phyloP scores from a whole-genome alignment of 495 filamentous ascomycete genomes.

The Neurospora tetraspora region DNA sequence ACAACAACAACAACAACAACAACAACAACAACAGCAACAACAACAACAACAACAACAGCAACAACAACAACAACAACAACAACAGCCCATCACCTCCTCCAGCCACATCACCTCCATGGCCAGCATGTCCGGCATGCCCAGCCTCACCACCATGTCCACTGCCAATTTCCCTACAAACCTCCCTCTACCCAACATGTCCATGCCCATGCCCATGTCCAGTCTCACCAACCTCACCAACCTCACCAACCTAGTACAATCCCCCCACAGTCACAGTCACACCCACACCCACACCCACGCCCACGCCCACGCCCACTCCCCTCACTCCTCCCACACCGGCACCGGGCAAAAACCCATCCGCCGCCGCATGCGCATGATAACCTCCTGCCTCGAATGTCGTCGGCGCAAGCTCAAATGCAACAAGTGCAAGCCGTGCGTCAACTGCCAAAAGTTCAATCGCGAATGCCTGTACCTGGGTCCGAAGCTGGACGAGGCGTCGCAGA shows the following conservation, averaged over 20 bases:
- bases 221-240: not conserved
- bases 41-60: not conserved
- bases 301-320: not conserved
- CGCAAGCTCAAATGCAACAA: slow-evolving; percentile 79
- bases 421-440: slow-evolving; percentile 60
- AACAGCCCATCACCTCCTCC: not conserved
- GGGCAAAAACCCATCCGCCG: slow-evolving; percentile 42
- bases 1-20: not conserved
- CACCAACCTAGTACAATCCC: not conserved
- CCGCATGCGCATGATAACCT: slow-evolving; percentile 58
- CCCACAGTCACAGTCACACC: not conserved
- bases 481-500: slow-evolving; percentile 49
- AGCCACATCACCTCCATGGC: not conserved
- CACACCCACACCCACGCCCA: not conserved
- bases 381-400: slow-evolving; percentile 61
- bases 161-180: not conserved
- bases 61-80: not conserved
- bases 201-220: not conserved
- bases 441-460: slow-evolving; percentile 47
- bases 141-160: not conserved
- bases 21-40: not conserved
- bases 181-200: not conserved
- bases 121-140: not conserved
- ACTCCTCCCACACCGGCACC: not conserved
- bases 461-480: slow-evolving; percentile 57